Evolutionary conservation across 2,329 filamentous ascomycete species (phyloP), one percentile per base, ranked within the genome.

Genomic region (Fusarium sp.): DNA sequence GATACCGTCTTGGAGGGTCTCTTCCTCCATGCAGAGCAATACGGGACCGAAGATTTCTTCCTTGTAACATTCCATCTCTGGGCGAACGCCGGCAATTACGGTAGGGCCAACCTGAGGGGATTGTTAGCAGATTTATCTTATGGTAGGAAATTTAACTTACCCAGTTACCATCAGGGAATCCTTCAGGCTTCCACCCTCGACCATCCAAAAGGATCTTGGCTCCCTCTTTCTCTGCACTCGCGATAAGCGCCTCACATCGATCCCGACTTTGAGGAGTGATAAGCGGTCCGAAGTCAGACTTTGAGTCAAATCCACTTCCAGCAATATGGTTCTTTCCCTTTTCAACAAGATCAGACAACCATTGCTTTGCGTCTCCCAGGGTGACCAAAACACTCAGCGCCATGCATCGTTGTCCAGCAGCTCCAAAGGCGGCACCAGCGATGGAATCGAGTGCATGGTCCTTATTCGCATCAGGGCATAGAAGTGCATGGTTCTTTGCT

Each of bases 11-110:
- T 93, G 88, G 47, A 94, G 84, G 4, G 89, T 91, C 30, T 88
- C 84, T 7, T 91, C 89, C 70, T 91, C 89, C 67, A 93, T 81
- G 80, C 90, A 92, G 58, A 94, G 89, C 10, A 94, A 83, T 3
- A 94, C 91, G 0, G 91, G 91, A 2, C 91, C 91, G 71, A 94
- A 94, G 72, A 94, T 93, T 77, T 94, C 91, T 77, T 94, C 90
- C 30, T 79, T 86, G 82, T 94, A 94, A 83, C 91, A 94, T 72
- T 85, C 84, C 91, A 94, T 94, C 61, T 89, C 82, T 1, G 88
- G 85, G 55, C 87, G 92, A 19, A 94, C 91, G 76, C 92, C 88
- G 64, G 88, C 85, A 78, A 94, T 92, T 76, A 94, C 90, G 7
- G 91, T 94, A 34, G 91, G 91, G 1, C 87, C 91, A 43, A 93